These are phyloP conservation scores for Anisogramma anomala DNA, from an alignment of 2,329 filamentous ascomycete species.

Conservation along the genomic window DNA sequence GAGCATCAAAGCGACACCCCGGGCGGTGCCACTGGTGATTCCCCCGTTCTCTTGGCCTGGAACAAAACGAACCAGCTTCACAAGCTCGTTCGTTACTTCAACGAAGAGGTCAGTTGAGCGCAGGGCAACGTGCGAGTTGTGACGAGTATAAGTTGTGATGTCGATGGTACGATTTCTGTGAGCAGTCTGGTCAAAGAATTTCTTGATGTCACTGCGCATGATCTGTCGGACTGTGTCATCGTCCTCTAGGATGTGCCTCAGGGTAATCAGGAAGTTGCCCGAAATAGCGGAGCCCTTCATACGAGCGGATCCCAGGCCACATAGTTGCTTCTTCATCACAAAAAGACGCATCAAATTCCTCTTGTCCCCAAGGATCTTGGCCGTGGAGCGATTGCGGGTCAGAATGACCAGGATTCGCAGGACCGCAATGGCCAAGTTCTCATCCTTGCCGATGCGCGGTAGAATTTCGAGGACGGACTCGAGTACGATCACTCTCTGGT, in stretches of 20 bases:
- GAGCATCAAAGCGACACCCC: conserved; percentile 6
- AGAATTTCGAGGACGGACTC: conserved; percentile 71
- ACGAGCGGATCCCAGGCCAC: conserved; percentile 63
- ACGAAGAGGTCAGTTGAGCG: conserved; percentile 79
- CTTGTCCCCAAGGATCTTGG: conserved; percentile 69
- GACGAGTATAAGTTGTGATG: conserved; percentile 59
- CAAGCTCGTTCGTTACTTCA: conserved; percentile 72
- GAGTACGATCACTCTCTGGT: conserved; percentile 61
- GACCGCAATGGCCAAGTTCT: conserved; percentile 70
- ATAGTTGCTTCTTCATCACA: conserved; percentile 88
- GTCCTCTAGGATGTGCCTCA: conserved; percentile 91
- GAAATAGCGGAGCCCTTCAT: conserved; percentile 46
- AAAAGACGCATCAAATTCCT: conserved; percentile 83
- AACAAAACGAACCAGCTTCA: conserved; percentile 55
- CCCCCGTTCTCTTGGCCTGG: conserved; percentile 23
- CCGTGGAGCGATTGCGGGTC: conserved; percentile 66
- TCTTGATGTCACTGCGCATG: conserved; percentile 79
- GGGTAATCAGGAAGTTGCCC: conserved; percentile 65
- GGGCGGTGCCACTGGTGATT: conserved; percentile 6
- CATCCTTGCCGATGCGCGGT: conserved; percentile 78
- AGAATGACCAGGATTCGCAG: conserved; percentile 77
- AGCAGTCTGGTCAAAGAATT: conserved; percentile 56
- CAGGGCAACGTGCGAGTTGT: conserved; percentile 67
- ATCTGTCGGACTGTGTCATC: conserved; percentile 82
- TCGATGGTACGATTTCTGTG: conserved; percentile 49